phyloP scores from a whole-genome alignment of 345 rosid genomes.

The Geranium brycei region DNA sequence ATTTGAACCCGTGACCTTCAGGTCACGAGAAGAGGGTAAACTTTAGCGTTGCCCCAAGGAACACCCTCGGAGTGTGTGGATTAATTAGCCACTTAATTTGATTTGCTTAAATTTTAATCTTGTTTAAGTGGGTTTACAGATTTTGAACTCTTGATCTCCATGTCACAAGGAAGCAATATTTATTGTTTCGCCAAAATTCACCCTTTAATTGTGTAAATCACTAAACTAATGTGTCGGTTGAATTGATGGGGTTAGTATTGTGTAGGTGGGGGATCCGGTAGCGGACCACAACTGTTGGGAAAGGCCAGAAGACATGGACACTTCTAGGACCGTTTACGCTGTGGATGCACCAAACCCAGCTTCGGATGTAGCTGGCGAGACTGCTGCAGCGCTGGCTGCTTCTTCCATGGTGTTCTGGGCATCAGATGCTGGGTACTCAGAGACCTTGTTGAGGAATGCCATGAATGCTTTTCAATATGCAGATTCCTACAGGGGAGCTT shows the following conservation, averaged over 20 bases:
- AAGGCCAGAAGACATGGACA: slow-evolving; percentile 96
- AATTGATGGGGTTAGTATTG: not conserved
- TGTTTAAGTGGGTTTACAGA: no score
- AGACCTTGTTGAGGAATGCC: slow-evolving; percentile 55
- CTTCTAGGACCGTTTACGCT: slow-evolving; percentile 56
- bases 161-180: no score
- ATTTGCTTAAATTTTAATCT: no score
- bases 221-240: no score
- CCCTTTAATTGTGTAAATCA: no score
- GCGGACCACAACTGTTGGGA: slow-evolving; percentile 91
- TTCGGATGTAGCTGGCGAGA: slow-evolving; percentile 84
- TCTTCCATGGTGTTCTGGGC: slow-evolving; percentile 74
- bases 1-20: no score
- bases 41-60: no score
- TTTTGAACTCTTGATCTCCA: no score
- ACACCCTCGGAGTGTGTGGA: no score
- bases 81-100: no score
- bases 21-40: no score
- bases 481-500: slow-evolving; percentile 77
- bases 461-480: slow-evolving; percentile 51
- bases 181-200: no score
- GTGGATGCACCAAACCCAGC: slow-evolving; percentile 83
- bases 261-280: slow-evolving; percentile 82
- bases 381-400: slow-evolving; percentile 77
- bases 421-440: slow-evolving; percentile 68